Evolutionary conservation across 2,329 filamentous ascomycete genomes (phyloP).

Genomic region (Coniochaeta sp.): DNA sequence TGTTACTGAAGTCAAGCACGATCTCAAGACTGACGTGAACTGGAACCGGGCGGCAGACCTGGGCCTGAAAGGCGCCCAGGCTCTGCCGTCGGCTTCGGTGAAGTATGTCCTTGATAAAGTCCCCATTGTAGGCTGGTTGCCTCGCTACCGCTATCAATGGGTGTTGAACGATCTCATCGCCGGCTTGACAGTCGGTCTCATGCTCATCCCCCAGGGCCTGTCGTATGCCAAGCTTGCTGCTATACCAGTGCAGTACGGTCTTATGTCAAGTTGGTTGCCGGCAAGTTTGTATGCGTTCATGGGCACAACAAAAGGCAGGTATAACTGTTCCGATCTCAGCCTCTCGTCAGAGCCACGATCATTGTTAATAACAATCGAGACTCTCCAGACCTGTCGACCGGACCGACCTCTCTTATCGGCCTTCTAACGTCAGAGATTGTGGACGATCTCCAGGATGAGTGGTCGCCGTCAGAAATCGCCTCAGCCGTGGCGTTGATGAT

Average conservation of each 20-base stretch:
- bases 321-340: neutral
- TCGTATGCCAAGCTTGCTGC: constrained; percentile 56
- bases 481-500: constrained; percentile 57
- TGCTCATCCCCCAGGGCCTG: constrained; percentile 55
- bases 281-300: constrained; percentile 50
- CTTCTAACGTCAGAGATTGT: constrained; percentile 56
- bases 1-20: constrained; percentile 14
- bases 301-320: constrained; percentile 52
- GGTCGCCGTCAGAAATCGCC: constrained; percentile 46
- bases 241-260: constrained; percentile 51
- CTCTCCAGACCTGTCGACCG: constrained; percentile 47
- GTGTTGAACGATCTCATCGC: constrained; percentile 53
- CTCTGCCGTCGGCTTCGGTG: constrained; percentile 42
- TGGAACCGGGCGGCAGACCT: constrained; percentile 24
- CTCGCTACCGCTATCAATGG: constrained; percentile 54
- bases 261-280: constrained; percentile 54
- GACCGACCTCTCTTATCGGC: constrained; percentile 57
- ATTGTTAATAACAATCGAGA: neutral
- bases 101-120: constrained; percentile 54
- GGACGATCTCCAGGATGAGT: constrained; percentile 41
- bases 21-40: constrained; percentile 28
- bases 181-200: constrained; percentile 51
- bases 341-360: no score
- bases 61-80: constrained; percentile 17
- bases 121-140: constrained; percentile 56